Conservation (phyloP, 345 rosid species). For the Cardamine resedifolia region DNA sequence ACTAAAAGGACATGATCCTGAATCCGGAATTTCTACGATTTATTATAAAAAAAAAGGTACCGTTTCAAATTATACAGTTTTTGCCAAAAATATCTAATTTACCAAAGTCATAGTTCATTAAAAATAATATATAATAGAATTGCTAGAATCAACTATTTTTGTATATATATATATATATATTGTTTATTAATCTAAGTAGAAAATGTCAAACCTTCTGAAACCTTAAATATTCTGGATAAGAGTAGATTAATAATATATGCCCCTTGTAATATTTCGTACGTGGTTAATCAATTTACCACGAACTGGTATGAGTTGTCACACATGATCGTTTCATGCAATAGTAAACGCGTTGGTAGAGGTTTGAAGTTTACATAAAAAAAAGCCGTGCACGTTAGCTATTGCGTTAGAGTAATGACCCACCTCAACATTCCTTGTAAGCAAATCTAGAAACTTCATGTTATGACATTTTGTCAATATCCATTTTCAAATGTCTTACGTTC, state of each 20-base stretch:
- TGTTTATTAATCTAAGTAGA: not conserved
- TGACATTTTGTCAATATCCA: no score
- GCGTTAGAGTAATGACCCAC: slow-evolving; percentile 26
- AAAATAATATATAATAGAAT: not conserved
- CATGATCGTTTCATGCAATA: slow-evolving; percentile 16
- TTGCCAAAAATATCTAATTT: not conserved
- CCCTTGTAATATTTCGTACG: not conserved
- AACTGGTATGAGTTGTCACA: slow-evolving; percentile 20
- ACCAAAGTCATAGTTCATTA: not conserved
- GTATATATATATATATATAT: not conserved
- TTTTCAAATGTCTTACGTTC: slow-evolving; percentile 2
- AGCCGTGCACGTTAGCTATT: slow-evolving; percentile 35
- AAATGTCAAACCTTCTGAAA: slow-evolving; percentile 15
- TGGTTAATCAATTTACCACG: not conserved
- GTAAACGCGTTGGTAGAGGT: slow-evolving; percentile 6
- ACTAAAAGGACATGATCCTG: not conserved
- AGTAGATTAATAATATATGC: not conserved
- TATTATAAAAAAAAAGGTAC: no score
- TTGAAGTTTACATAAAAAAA: slow-evolving; percentile 7
- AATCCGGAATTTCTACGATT: no score
- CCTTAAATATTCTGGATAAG: not conserved
- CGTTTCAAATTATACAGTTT: no score
- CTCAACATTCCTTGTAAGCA: slow-evolving; percentile 26
- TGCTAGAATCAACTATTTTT: not conserved
- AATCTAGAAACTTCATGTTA: slow-evolving; percentile 16